phyloP scores from a whole-genome alignment of 1,284 basidiomycete genomes.

The Malassezia slooffiae region DNA sequence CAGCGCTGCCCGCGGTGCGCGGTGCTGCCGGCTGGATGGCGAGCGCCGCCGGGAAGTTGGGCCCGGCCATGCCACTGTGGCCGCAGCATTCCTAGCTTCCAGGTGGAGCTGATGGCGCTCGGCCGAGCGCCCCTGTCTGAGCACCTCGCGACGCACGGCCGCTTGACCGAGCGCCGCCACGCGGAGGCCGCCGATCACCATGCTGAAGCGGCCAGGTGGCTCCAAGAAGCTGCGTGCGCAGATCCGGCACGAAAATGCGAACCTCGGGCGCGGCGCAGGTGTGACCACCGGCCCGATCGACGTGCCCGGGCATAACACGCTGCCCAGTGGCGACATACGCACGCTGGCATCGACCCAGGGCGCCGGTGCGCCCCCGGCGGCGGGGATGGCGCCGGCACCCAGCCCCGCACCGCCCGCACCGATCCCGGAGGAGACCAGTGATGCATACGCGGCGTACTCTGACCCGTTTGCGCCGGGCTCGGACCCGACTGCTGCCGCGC shows the following conservation, averaged over 20 bases:
- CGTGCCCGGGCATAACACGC: constrained; percentile 14
- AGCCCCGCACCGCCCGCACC: too few species aligned
- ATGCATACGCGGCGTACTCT: too few species aligned
- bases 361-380: too few species aligned
- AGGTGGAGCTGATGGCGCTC: not conserved
- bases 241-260: constrained; percentile 41
- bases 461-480: too few species aligned
- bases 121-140: not conserved
- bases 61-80: constrained; percentile 2
- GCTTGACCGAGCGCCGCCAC: not conserved
- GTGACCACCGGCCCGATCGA: constrained; percentile 5
- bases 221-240: constrained; percentile 35
- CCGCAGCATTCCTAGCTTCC: not conserved
- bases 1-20: not conserved
- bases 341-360: too few species aligned
- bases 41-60: constrained; percentile 34
- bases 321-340: too few species aligned
- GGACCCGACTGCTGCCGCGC: too few species aligned
- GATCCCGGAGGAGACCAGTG: too few species aligned
- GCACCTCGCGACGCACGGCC: constrained; percentile 2
- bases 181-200: not conserved
- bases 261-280: constrained; percentile 34
- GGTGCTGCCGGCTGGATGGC: constrained; percentile 16
- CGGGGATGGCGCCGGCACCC: too few species aligned
- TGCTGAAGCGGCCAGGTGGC: constrained; percentile 10